phyloP scores from a whole-genome alignment of 805 yeast species.

The Kuraishia capsulata region DNA sequence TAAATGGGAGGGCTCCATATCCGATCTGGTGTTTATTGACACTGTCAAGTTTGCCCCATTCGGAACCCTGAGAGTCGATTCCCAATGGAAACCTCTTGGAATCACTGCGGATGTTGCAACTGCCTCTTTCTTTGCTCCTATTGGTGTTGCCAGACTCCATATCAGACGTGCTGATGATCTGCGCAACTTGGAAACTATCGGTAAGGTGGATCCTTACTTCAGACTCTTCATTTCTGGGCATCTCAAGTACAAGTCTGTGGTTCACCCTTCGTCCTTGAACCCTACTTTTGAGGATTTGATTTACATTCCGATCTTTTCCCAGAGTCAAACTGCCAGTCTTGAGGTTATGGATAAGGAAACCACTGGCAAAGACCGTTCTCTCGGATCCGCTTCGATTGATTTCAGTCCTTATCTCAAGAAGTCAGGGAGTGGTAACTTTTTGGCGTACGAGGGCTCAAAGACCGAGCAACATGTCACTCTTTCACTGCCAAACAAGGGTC shows the following conservation, averaged over 20 bases:
- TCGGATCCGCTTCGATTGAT: conserved; percentile 50
- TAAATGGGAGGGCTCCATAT: conserved; percentile 39
- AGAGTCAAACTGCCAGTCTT: conserved; percentile 47
- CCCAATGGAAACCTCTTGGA: conserved; percentile 65
- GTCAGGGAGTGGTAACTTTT: conserved; percentile 34
- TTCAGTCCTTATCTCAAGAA: conserved; percentile 39
- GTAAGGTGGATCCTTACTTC: conserved; percentile 71
- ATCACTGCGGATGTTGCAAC: conserved; percentile 39
- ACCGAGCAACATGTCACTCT: conserved; percentile 25
- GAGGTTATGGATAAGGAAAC: conserved; percentile 62
- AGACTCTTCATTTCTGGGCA: conserved; percentile 50
- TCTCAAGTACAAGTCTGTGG: conserved; percentile 43
- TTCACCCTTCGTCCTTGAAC: conserved; percentile 40
- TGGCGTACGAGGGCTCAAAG: conserved; percentile 42
- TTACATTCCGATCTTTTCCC: conserved; percentile 53
- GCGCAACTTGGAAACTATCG: conserved; percentile 53
- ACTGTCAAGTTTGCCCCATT: conserved; percentile 40
- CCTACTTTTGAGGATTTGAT: conserved; percentile 54
- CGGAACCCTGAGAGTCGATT: conserved; percentile 45
- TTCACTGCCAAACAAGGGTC: conserved; percentile 14
- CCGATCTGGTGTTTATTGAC: conserved; percentile 44
- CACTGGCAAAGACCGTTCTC: conserved; percentile 50
- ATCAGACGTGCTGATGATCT: conserved; percentile 44
- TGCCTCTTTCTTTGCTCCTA: conserved; percentile 41
- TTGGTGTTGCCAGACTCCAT: conserved; percentile 59